Evolutionary conservation across 1,139 yeast genomes (phyloP).

Genomic region (Groenewaldozyma auringiensis): DNA sequence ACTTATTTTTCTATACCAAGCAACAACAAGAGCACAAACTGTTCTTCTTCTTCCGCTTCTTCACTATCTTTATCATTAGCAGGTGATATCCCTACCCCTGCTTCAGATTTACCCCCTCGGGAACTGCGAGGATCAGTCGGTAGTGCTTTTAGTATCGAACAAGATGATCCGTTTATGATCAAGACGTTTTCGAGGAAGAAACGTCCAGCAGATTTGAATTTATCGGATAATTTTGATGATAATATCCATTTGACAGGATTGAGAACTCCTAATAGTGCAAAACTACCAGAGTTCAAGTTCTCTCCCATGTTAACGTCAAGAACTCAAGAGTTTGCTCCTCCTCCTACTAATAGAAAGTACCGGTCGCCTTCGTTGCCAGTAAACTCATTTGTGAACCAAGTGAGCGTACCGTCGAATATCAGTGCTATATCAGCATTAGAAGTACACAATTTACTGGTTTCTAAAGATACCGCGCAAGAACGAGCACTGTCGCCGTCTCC

Average conservation of each 20-base stretch:
- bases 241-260: slow-evolving; percentile 1
- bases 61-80: too few species aligned
- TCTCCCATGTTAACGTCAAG: not conserved
- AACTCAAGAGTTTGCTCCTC: not conserved
- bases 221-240: not conserved
- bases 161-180: not conserved
- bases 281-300: slow-evolving; percentile 1
- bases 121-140: too few species aligned
- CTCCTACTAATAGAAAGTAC: slow-evolving; percentile 10
- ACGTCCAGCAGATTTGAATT: not conserved
- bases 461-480: not conserved
- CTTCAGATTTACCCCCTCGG: too few species aligned
- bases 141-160: too few species aligned
- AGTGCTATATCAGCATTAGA: slow-evolving; percentile 7
- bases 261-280: slow-evolving; percentile 10
- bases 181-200: not conserved
- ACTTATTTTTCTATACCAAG: not conserved
- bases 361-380: slow-evolving; percentile 20
- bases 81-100: too few species aligned
- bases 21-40: not conserved
- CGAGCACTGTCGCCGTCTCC: not conserved
- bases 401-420: slow-evolving; percentile 12
- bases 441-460: slow-evolving; percentile 4
- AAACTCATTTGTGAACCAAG: slow-evolving; percentile 10
- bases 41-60: too few species aligned